Conservation (phyloP, 495 filamentous ascomycete genomes). For the Aspergillus avenaceus region DNA sequence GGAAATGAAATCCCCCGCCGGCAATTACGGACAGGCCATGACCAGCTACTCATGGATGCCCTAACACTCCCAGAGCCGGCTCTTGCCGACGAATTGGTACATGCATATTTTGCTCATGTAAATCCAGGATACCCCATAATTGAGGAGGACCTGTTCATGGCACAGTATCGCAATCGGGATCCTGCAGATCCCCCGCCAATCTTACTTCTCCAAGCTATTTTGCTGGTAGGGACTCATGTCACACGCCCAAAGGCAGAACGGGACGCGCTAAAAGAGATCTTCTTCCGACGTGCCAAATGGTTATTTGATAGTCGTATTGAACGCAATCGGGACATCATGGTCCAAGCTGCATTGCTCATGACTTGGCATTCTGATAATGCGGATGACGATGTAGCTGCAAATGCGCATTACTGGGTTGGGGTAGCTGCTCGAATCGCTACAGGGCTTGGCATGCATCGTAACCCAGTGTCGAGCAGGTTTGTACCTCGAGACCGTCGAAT, state of each 20-base stretch:
- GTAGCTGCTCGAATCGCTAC: conserved; percentile 45
- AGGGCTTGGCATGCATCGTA: conserved; percentile 48
- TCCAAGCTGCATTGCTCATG: conserved; percentile 43
- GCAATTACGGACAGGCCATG: conserved; percentile 41
- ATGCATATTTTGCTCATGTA: conserved; percentile 43
- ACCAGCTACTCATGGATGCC: conserved; percentile 46
- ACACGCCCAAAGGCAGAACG: conserved; percentile 37
- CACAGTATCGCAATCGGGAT: conserved; percentile 45
- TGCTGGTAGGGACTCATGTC: conserved; percentile 44
- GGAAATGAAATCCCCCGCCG: conserved; percentile 45
- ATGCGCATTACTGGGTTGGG: conserved; percentile 49
- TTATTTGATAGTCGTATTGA: conserved; percentile 47
- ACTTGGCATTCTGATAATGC: conserved; percentile 47
- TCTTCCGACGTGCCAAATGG: conserved; percentile 46
- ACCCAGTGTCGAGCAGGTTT: conserved; percentile 41
- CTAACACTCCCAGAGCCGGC: conserved; percentile 41
- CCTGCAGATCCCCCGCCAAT: conserved; percentile 42
- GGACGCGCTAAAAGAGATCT: conserved; percentile 41
- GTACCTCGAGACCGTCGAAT: conserved; percentile 39
- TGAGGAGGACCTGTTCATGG: conserved; percentile 45
- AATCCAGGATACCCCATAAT: conserved; percentile 44
- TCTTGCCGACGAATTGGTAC: conserved; percentile 43
- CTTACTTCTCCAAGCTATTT: conserved; percentile 41
- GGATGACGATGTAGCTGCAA: conserved; percentile 46
- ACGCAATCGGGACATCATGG: conserved; percentile 45